These are phyloP conservation scores for Boletus eberwhitei DNA, from an alignment of 768 basidiomycete species.

Conservation along the genomic window DNA sequence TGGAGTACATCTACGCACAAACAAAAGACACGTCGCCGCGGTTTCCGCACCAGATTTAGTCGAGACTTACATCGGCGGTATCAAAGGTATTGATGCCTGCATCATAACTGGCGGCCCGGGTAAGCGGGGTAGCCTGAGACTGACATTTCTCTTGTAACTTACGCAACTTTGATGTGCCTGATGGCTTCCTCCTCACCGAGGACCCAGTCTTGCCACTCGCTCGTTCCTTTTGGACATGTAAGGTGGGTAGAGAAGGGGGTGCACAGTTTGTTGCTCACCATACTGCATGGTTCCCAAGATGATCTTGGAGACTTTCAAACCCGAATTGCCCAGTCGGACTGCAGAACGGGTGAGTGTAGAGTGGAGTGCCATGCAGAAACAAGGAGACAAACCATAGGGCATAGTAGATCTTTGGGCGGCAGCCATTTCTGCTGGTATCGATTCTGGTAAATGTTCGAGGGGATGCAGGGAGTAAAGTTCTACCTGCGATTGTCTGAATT, in stretches of 20 bases:
- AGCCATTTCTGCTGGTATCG: constrained; percentile 3
- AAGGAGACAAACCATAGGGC: constrained; percentile 13
- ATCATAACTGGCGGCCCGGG: background rate
- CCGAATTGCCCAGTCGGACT: constrained; percentile 9
- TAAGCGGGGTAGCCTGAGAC: background rate
- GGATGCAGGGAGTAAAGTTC: background rate
- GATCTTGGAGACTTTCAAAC: constrained; percentile 3
- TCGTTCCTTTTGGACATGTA: constrained; percentile 4
- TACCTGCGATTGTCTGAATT: background rate
- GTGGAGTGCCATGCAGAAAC: background rate
- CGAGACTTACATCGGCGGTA: background rate
- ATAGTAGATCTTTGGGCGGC: constrained; percentile 3
- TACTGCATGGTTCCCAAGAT: constrained; percentile 6
- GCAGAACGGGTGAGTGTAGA: background rate
- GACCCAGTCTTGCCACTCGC: constrained; percentile 2
- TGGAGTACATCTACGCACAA: background rate
- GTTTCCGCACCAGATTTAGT: background rate
- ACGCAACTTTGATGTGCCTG: background rate
- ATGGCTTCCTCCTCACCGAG: constrained; percentile 1
- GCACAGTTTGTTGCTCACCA: constrained; percentile 4
- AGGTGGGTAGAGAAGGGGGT: background rate
- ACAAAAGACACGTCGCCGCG: background rate
- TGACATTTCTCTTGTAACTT: background rate
- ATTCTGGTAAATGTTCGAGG: background rate
- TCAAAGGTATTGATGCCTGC: constrained; percentile 3